phyloP scores from a whole-genome alignment of 2,329 filamentous ascomycete genomes.

The Trichoderma endophyticum region DNA sequence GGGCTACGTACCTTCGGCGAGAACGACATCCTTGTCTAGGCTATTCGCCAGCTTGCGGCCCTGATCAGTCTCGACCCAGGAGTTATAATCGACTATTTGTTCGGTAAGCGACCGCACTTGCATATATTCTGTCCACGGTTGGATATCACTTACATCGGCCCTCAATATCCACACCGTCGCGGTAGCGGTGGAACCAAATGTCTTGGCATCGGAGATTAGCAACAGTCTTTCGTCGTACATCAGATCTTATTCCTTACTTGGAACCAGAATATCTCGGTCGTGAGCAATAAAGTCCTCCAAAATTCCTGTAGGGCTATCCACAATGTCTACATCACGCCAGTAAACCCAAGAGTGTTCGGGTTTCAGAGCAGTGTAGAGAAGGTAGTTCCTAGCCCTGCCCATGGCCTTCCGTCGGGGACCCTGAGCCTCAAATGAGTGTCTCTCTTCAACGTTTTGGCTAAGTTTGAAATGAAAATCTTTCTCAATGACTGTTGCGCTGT shows the following conservation, averaged over 20 bases:
- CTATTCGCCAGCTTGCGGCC: slow-evolving; percentile 69
- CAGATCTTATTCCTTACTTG: slow-evolving; percentile 65
- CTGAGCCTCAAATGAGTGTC: slow-evolving; percentile 84
- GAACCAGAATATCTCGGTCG: slow-evolving; percentile 87
- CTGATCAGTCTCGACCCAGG: slow-evolving; percentile 92
- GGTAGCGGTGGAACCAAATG: slow-evolving; percentile 94
- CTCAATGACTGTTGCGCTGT: slow-evolving; percentile 77
- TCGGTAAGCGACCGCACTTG: not conserved
- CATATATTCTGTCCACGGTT: not conserved
- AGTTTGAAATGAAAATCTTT: slow-evolving; percentile 81
- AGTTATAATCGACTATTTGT: slow-evolving; percentile 87
- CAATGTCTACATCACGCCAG: slow-evolving; percentile 96
- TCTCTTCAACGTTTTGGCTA: slow-evolving; percentile 76
- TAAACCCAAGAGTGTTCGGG: slow-evolving; percentile 98
- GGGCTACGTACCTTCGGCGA: slow-evolving; percentile 72
- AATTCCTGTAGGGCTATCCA: slow-evolving; percentile 81
- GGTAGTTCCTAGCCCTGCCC: slow-evolving; percentile 86
- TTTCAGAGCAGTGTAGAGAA: slow-evolving; percentile 79
- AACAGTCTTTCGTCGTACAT: not conserved
- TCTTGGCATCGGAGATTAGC: slow-evolving; percentile 51
- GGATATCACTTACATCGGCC: slow-evolving; percentile 72
- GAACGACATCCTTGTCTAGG: slow-evolving; percentile 74
- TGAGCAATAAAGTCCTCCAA: slow-evolving; percentile 95
- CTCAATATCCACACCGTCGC: slow-evolving; percentile 80
- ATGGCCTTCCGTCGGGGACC: slow-evolving; percentile 87